phyloP scores from a whole-genome alignment of 2,329 filamentous ascomycete genomes.

The Dendrostoma leiphaemia region DNA sequence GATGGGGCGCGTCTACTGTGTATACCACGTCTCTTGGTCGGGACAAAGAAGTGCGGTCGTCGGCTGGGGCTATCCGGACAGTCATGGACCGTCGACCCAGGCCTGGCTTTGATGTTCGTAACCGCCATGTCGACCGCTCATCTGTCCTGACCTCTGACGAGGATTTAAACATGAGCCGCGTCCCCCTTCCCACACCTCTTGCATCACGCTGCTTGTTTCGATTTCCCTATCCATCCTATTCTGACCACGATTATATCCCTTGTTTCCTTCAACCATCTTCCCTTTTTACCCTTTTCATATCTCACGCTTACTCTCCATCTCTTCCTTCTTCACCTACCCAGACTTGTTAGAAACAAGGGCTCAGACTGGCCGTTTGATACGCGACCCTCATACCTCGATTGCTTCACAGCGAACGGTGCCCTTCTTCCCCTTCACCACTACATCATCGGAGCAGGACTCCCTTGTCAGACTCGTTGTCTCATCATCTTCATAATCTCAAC shows the following conservation, averaged over 20 bases:
- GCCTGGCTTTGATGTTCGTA: conserved; percentile 15
- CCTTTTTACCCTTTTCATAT: not conserved
- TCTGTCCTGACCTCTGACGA: conserved; percentile 16
- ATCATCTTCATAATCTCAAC: conserved; percentile 11
- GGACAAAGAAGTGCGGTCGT: not conserved
- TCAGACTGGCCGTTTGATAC: conserved; percentile 19
- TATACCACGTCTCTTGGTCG: conserved; percentile 1
- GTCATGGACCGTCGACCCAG: conserved; percentile 10
- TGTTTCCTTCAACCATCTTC: not conserved
- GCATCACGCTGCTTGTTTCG: conserved; percentile 9
- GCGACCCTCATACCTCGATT: conserved; percentile 12
- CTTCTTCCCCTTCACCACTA: not conserved
- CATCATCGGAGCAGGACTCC: conserved; percentile 19
- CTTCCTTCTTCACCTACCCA: not conserved
- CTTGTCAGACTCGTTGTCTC: conserved; percentile 11
- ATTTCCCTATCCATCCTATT: conserved; percentile 11
- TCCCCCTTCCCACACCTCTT: conserved; percentile 8
- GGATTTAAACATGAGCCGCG: conserved; percentile 19
- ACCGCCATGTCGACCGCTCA: conserved; percentile 16
- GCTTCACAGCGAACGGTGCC: conserved; percentile 13
- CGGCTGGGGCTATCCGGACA: conserved; percentile 17
- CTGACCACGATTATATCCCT: not conserved
- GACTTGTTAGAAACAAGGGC: conserved; percentile 10
- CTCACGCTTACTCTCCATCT: not conserved
- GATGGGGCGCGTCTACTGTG: conserved; percentile 15